These are phyloP conservation scores for Ceratocystis papillata DNA, from an alignment of 2,329 filamentous ascomycete species.

Conservation along the genomic window DNA sequence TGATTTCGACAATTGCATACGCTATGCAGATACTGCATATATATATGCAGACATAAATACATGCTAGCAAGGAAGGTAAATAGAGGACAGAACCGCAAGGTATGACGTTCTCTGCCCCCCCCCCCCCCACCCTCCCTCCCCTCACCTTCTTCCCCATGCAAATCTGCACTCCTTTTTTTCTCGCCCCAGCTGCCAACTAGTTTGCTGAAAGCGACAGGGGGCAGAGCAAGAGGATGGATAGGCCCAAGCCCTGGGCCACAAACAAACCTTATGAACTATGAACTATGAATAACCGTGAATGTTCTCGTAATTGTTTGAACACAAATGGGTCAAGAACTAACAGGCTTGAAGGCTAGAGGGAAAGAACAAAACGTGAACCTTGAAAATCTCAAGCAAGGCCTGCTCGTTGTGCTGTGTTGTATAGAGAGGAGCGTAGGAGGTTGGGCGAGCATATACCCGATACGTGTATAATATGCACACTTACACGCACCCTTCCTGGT, in stretches of 20 bases:
- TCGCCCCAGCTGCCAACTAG: not conserved
- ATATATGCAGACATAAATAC: not conserved
- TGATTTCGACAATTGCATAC: slow-evolving; percentile 7
- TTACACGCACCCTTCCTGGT: not conserved
- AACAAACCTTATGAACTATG: too few species aligned
- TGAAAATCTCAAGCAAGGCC: too few species aligned
- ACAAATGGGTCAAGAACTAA: too few species aligned
- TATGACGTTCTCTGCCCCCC: not conserved
- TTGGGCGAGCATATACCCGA: not conserved
- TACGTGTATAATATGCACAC: slow-evolving; percentile 9
- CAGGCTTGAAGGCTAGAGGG: too few species aligned
- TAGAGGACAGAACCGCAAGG: not conserved
- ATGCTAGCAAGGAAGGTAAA: not conserved
- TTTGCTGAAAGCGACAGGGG: not conserved
- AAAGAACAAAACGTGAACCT: too few species aligned
- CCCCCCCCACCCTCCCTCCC: not conserved
- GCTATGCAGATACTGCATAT: not conserved
- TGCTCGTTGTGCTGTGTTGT: too few species aligned
- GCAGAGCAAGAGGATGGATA: not conserved
- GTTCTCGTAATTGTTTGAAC: too few species aligned
- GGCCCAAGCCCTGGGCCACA: too few species aligned
- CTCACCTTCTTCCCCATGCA: not conserved
- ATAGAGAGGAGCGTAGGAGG: not conserved
- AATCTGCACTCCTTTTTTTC: slow-evolving; percentile 3
- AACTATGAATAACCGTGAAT: too few species aligned